Evolutionary conservation across 83 land plant genomes (phyloP).

Genomic region (Picea mariana): DNA sequence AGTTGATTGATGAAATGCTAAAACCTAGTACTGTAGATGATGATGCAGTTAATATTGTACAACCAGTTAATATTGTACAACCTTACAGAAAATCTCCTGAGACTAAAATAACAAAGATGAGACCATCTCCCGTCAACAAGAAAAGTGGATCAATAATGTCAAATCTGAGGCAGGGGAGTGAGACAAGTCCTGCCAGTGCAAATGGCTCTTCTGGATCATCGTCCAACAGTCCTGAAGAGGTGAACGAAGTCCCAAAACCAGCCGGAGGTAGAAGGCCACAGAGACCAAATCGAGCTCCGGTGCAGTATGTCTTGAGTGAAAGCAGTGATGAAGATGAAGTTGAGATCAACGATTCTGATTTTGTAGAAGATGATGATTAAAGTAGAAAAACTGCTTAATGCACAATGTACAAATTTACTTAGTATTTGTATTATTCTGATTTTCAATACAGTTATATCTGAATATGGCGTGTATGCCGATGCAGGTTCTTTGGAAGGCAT

Average conservation of each 20-base stretch:
- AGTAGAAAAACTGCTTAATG: too few species aligned
- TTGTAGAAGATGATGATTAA: too few species aligned
- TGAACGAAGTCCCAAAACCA: neutral
- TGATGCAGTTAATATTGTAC: neutral
- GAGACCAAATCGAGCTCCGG: slow-evolving; percentile 41
- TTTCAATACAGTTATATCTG: too few species aligned
- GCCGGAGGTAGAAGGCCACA: slow-evolving; percentile 46
- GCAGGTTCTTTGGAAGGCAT: too few species aligned
- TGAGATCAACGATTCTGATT: slow-evolving; percentile 15
- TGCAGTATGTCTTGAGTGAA: slow-evolving; percentile 54
- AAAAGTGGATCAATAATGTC: slow-evolving; percentile 73
- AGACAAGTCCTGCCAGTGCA: slow-evolving; percentile 12
- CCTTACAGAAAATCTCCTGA: slow-evolving; percentile 53
- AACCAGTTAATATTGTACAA: neutral
- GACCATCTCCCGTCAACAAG: slow-evolving; percentile 93
- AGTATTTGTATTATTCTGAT: too few species aligned
- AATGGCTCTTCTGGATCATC: slow-evolving; percentile 18
- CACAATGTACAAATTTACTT: too few species aligned
- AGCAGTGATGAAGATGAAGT: slow-evolving; percentile 45
- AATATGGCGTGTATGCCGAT: too few species aligned
- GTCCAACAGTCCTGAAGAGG: slow-evolving; percentile 18
- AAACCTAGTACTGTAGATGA: slow-evolving; percentile 33
- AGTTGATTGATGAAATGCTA: slow-evolving; percentile 52
- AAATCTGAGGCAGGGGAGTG: slow-evolving; percentile 13
- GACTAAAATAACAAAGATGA: slow-evolving; percentile 90